Conservation (phyloP, 371 early-diverging fungal genomes). For the Actinomortierella wolfii region DNA sequence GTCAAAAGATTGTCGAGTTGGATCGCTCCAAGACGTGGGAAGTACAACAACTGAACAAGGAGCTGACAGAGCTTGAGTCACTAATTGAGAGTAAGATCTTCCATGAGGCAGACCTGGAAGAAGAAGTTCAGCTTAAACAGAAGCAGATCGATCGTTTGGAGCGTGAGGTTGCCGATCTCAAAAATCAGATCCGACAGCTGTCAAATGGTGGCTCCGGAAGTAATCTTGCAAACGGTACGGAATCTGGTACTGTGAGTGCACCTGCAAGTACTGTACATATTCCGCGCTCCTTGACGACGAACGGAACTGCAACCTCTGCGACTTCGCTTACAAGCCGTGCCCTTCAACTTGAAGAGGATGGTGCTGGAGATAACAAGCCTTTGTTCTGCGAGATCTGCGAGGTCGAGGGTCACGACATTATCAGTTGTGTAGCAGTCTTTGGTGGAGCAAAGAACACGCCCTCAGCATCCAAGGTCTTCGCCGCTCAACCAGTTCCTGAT, state of each 20-base stretch:
- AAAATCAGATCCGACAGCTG: slow-evolving; percentile 32
- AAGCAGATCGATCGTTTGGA: slow-evolving; percentile 55
- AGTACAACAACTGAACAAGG: slow-evolving; percentile 62
- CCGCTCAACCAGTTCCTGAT: neutral
- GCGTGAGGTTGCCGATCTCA: slow-evolving; percentile 57
- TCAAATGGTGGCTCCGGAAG: slow-evolving; percentile 10
- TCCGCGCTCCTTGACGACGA: too few species aligned
- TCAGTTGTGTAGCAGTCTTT: slow-evolving; percentile 62
- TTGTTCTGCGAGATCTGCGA: slow-evolving; percentile 75
- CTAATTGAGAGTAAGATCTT: slow-evolving; percentile 80
- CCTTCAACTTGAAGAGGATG: slow-evolving; percentile 14
- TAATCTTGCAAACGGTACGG: too few species aligned
- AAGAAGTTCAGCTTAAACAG: slow-evolving; percentile 60
- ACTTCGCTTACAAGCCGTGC: too few species aligned
- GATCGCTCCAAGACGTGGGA: slow-evolving; percentile 65
- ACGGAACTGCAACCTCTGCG: too few species aligned
- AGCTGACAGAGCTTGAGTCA: slow-evolving; percentile 70
- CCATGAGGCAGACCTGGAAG: slow-evolving; percentile 75
- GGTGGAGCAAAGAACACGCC: slow-evolving; percentile 9
- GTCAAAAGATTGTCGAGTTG: slow-evolving; percentile 56
- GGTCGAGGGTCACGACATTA: slow-evolving; percentile 65
- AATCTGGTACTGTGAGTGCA: too few species aligned
- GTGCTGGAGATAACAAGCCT: slow-evolving; percentile 9
- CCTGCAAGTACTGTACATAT: too few species aligned
- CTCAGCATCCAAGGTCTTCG: too few species aligned